phyloP scores from a whole-genome alignment of 2,329 filamentous ascomycete species.

The Verticillium zaregamsianum region DNA sequence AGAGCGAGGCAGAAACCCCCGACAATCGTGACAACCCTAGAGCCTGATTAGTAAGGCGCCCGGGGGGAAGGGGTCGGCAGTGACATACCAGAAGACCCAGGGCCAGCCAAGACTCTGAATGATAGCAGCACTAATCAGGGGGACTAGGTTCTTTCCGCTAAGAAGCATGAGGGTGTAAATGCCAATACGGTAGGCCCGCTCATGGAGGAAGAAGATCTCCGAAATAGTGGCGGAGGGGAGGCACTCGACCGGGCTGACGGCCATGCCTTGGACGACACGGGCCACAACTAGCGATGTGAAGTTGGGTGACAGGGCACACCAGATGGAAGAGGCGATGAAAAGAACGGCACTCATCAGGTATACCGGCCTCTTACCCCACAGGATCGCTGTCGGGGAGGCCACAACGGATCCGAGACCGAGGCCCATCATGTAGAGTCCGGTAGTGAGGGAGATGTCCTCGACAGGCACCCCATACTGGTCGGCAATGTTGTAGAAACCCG shows the following conservation, averaged over 20 bases:
- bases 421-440: conserved; percentile 91
- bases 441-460: conserved; percentile 76
- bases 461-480: conserved; percentile 59
- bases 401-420: conserved; percentile 80
- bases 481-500: conserved; percentile 82
- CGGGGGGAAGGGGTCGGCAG: background rate
- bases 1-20: conserved; percentile 66
- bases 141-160: conserved; percentile 87
- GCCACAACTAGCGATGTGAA: conserved; percentile 77
- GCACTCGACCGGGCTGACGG: conserved; percentile 87
- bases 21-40: conserved; percentile 75
- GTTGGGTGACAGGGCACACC: conserved; percentile 78
- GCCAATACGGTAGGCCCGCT: conserved; percentile 86
- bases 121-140: conserved; percentile 79
- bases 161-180: conserved; percentile 88
- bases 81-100: conserved; percentile 75
- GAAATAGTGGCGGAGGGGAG: conserved; percentile 90
- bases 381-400: conserved; percentile 83
- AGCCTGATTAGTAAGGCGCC: no score
- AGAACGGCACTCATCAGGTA: conserved; percentile 76
- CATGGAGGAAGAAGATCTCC: conserved; percentile 94
- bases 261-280: conserved; percentile 81
- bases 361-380: conserved; percentile 86
- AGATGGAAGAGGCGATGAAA: conserved; percentile 72
- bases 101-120: conserved; percentile 78